Evolutionary conservation across 2,329 filamentous ascomycete genomes (phyloP).

Genomic region (Beauveria caledonica): DNA sequence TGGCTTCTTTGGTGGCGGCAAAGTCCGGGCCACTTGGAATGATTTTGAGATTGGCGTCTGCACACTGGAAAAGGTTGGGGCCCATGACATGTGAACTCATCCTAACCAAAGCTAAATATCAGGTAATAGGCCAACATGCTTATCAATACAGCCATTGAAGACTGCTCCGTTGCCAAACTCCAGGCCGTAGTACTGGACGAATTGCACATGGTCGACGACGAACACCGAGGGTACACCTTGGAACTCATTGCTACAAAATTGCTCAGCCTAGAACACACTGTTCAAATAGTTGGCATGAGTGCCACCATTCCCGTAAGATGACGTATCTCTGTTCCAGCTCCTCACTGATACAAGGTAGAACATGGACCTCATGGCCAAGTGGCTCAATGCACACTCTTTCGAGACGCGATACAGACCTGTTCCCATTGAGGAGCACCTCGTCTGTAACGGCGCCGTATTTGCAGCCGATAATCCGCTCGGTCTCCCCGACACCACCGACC

Average conservation of each 20-base stretch:
- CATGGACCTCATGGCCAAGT: conserved; percentile 57
- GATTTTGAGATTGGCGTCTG: conserved; percentile 74
- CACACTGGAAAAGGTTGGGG: conserved; percentile 61
- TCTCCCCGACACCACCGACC: conserved; percentile 49
- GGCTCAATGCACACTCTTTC: conserved; percentile 65
- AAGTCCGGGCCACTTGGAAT: conserved; percentile 56
- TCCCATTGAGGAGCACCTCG: conserved; percentile 67
- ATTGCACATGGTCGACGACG: conserved; percentile 75
- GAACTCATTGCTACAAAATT: conserved; percentile 69
- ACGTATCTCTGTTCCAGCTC: background rate
- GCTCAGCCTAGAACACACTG: conserved; percentile 54
- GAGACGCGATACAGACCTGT: conserved; percentile 65
- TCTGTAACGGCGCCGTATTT: conserved; percentile 62
- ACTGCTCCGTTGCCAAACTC: conserved; percentile 56
- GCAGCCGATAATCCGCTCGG: conserved; percentile 46
- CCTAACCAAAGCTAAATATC: background rate
- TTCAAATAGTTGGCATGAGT: conserved; percentile 74
- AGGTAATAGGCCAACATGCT: conserved; percentile 58
- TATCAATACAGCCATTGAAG: conserved; percentile 64
- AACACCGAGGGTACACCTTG: conserved; percentile 64
- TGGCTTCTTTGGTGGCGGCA: conserved; percentile 69
- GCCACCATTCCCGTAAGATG: conserved; percentile 59
- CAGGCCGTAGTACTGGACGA: conserved; percentile 66
- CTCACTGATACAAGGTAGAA: conserved; percentile 40
- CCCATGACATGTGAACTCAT: background rate